Evolutionary conservation across 371 early-diverging fungal species (phyloP), one percentile per base, ranked within the genome.

Genomic region (Apophysomyces sp.): DNA sequence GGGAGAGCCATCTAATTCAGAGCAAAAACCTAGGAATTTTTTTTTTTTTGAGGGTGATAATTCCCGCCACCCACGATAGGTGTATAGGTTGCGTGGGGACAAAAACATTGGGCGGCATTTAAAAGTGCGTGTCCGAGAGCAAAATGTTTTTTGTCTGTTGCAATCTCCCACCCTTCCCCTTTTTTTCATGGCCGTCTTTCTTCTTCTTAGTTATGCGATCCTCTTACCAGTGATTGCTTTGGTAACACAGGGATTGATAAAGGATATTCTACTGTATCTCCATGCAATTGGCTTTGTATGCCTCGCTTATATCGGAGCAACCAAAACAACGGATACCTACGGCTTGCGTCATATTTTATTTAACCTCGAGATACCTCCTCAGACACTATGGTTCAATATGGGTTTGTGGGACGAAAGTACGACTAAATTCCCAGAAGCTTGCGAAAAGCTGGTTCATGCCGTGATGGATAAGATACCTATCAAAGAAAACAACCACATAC

Each of bases 1-100:
- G 91, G 86, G 55, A 92, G 77, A 31, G 89, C 74, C 89, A 88
- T 88, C 56, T 29, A 44, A 37, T 11, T 11, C 32, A 53, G 36
- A 31, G 31, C n/a, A 60, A 32, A 52, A 32, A 52, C 30, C 16
- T 27, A 26, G 27, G 28, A 30, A 28, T 58, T 40, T 24, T 34
- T 34, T 34, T 12, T 34, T 34, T 34, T 34, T 5, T 7, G 34
- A 5, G 12, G 34, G 12, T 12, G 5, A 12, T 34, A 5, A 34
- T 12, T 12, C 12, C 34, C 34, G n/a, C n/a, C n/a, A n/a, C n/a
- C n/a, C n/a, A n/a, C n/a, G n/a, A n/a, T n/a, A n/a, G n/a, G n/a
- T n/a, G n/a, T n/a, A n/a, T n/a, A n/a, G n/a, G n/a, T n/a, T n/a
- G n/a, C n/a, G n/a, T n/a, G n/a, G n/a, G n/a, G n/a, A n/a, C n/a